phyloP scores from a whole-genome alignment of 1,284 basidiomycete genomes.

The Porogramme epimiltina region DNA sequence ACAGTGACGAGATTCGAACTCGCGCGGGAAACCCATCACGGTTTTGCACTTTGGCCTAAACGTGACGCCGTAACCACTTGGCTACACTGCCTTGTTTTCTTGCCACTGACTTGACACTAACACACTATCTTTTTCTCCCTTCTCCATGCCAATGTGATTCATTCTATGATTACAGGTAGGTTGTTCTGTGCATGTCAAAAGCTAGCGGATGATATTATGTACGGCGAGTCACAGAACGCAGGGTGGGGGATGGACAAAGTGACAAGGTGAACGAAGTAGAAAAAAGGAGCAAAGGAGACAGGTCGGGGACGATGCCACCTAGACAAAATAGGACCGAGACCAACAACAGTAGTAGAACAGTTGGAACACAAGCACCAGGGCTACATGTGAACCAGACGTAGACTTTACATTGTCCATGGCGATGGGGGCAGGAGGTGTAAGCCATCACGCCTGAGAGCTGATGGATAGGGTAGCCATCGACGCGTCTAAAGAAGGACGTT shows the following conservation, averaged over 20 bases:
- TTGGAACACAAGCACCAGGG: not conserved
- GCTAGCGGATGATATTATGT: conserved; percentile 17
- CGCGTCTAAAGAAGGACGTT: conserved; percentile 28
- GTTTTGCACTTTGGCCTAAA: conserved; percentile 47
- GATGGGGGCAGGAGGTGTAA: not conserved
- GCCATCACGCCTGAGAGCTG: conserved; percentile 13
- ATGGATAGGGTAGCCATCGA: conserved; percentile 27
- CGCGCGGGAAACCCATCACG: conserved; percentile 64
- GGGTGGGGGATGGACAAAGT: not conserved
- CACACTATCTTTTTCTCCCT: too few species aligned
- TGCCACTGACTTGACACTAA: too few species aligned
- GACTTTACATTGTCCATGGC: conserved; percentile 16
- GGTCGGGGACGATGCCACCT: not conserved
- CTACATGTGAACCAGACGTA: conserved; percentile 7
- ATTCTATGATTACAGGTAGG: conserved; percentile 20
- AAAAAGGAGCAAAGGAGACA: not conserved
- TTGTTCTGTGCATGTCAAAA: conserved; percentile 14
- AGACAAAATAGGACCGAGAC: not conserved
- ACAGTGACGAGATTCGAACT: conserved; percentile 67
- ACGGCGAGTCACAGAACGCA: conserved; percentile 7
- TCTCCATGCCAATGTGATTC: not conserved
- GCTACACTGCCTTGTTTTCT: conserved; percentile 49
- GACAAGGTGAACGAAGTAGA: too few species aligned
- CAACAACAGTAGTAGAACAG: not conserved
- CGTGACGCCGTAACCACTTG: conserved; percentile 66